These are phyloP conservation scores for Chenopodium berlandieri DNA, from an alignment of 148 eudicot species.

Conservation along the genomic window DNA sequence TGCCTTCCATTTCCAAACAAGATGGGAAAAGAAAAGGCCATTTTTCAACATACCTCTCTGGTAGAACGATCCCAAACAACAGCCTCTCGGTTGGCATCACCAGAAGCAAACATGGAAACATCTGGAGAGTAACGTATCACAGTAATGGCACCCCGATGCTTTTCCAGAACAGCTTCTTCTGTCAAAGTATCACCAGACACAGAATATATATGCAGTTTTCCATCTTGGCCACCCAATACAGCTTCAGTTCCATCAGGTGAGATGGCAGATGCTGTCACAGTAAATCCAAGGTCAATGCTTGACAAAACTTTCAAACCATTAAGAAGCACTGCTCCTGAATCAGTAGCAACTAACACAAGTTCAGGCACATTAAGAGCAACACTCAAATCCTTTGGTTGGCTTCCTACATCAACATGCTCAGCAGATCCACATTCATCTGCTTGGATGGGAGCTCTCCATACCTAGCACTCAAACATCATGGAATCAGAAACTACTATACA, in stretches of 20 bases:
- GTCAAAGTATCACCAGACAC: slow-evolving; percentile 63
- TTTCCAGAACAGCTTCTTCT: slow-evolving; percentile 87
- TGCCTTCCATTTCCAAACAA: neutral
- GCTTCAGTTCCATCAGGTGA: slow-evolving; percentile 89
- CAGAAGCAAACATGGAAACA: slow-evolving; percentile 91
- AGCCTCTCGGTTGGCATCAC: slow-evolving; percentile 90
- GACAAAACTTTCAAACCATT: slow-evolving; percentile 63
- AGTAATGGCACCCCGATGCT: slow-evolving; percentile 86
- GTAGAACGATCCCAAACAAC: slow-evolving; percentile 88
- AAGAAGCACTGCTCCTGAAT: slow-evolving; percentile 74
- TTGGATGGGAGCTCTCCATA: slow-evolving; percentile 75
- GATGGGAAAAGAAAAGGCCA: neutral
- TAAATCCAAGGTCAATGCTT: slow-evolving; percentile 59
- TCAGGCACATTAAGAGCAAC: slow-evolving; percentile 65
- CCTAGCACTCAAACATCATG: slow-evolving; percentile 36
- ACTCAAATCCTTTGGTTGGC: slow-evolving; percentile 86
- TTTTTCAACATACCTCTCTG: slow-evolving; percentile 53
- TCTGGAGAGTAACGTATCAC: slow-evolving; percentile 86
- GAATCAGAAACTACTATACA: neutral
- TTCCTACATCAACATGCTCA: slow-evolving; percentile 67
- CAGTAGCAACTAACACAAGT: slow-evolving; percentile 67
- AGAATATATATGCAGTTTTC: slow-evolving; percentile 78
- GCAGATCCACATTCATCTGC: slow-evolving; percentile 71
- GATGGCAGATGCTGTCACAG: slow-evolving; percentile 76
- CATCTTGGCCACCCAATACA: slow-evolving; percentile 80